phyloP scores from a whole-genome alignment of 331 rosid species.

The Quercus tomentella region DNA sequence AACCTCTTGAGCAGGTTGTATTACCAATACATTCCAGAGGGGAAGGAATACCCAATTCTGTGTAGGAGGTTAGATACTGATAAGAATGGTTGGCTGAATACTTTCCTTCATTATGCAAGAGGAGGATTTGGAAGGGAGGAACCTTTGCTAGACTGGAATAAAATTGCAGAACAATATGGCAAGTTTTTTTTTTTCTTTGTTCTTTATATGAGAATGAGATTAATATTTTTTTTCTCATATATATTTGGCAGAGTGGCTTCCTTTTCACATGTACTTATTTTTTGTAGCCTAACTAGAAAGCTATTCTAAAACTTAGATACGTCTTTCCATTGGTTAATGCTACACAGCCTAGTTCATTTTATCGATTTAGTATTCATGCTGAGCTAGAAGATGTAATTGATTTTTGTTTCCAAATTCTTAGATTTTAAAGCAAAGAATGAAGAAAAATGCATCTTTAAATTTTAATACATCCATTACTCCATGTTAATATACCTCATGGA shows the following conservation, averaged over 20 bases:
- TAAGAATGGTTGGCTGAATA: slow-evolving; percentile 37
- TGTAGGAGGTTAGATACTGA: slow-evolving; percentile 54
- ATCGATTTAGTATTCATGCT: background rate
- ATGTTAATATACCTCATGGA: too few relatives aligned
- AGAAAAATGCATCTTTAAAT: background rate
- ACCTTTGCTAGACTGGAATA: slow-evolving; percentile 88
- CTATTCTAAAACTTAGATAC: background rate
- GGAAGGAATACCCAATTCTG: slow-evolving; percentile 80
- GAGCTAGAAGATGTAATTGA: background rate
- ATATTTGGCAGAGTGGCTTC: background rate
- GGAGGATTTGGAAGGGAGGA: slow-evolving; percentile 42
- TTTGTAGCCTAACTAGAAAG: background rate
- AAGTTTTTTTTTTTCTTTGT: slow-evolving; percentile 22
- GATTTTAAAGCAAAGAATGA: background rate
- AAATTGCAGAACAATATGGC: slow-evolving; percentile 75
- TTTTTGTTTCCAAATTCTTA: background rate
- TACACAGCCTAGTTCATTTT: background rate
- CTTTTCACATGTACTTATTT: background rate
- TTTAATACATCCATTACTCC: background rate
- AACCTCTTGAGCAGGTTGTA: slow-evolving; percentile 58
- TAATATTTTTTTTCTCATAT: background rate
- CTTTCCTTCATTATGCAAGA: slow-evolving; percentile 24
- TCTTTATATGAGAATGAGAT: background rate
- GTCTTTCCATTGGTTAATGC: too few relatives aligned
- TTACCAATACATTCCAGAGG: slow-evolving; percentile 87